A percentile compares a stretch with the other conserved stretches of the same genome.
phyloP scores from a whole-genome alignment of 2,329 filamentous ascomycete genomes.

The Fusarium virguliforme region DNA sequence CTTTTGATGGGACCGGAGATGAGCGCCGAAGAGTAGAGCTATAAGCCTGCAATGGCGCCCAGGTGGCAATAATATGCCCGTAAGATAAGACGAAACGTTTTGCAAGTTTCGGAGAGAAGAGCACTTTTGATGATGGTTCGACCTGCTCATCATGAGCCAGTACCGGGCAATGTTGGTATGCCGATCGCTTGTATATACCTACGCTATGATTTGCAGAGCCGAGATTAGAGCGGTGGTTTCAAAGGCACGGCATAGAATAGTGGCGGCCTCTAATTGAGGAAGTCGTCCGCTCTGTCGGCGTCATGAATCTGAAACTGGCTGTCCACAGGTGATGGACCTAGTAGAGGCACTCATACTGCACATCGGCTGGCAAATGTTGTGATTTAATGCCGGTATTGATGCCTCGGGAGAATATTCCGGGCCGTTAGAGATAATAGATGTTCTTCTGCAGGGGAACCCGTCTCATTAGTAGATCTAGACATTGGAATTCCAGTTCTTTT shows the following conservation, averaged over 20 bases:
- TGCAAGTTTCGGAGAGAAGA: not conserved
- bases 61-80: not conserved
- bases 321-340: not conserved
- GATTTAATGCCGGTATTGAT: not conserved
- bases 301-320: not conserved
- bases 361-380: not conserved
- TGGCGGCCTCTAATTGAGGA: not conserved
- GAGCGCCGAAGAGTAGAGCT: not conserved
- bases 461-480: not conserved
- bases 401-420: not conserved
- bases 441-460: not conserved
- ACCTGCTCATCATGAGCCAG: not conserved
- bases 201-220: not conserved
- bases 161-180: not conserved
- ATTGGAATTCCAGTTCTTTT: not conserved
- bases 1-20: not conserved
- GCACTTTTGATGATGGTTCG: not conserved
- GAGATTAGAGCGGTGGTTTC: not conserved
- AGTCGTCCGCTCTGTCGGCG: not conserved
- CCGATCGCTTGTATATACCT: not conserved
- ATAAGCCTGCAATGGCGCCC: not conserved
- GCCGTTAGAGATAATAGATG: not conserved
- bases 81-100: not conserved
- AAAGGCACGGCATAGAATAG: not conserved
- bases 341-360: not conserved